Evolutionary conservation across 1,284 basidiomycete species (phyloP).

Genomic region (Puccinia hordei): DNA sequence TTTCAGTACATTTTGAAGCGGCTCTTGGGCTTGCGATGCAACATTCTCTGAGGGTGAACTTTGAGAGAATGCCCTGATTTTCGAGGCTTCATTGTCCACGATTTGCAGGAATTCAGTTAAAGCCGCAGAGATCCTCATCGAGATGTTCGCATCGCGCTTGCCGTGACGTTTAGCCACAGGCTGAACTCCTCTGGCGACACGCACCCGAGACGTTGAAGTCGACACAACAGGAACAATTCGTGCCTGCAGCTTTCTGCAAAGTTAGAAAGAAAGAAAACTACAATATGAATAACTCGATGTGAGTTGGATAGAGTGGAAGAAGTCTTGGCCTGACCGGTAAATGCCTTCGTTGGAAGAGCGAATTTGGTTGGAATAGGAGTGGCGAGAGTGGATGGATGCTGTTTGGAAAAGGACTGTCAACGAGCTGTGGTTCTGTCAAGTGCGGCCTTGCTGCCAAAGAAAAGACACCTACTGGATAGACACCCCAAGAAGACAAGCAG

Average conservation of each 20-base stretch:
- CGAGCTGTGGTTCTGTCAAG: not conserved
- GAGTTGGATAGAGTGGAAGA: not conserved
- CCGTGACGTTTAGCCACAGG: constrained; percentile 5
- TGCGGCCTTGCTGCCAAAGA: no score
- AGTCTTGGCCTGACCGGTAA: constrained; percentile 6
- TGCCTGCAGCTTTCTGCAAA: constrained; percentile 17
- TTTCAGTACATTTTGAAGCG: constrained; percentile 18
- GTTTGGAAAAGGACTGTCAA: not conserved
- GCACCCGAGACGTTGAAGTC: not conserved
- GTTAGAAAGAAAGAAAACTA: not conserved
- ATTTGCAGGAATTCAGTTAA: not conserved
- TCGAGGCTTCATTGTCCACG: constrained; percentile 7
- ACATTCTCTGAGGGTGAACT: not conserved
- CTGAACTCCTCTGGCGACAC: constrained; percentile 8
- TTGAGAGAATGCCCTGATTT: not conserved
- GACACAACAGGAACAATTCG: constrained; percentile 14
- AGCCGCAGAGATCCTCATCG: constrained; percentile 7
- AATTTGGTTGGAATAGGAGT: not conserved
- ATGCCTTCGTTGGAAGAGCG: not conserved
- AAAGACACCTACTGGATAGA: not conserved
- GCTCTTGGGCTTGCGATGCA: constrained; percentile 3
- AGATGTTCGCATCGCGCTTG: constrained; percentile 5
- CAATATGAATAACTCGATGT: not conserved
- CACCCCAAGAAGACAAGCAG: not conserved
- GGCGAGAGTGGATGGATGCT: not conserved